Base-by-base conservation (phyloP, 75 land plant genomes). In the Ceratopteris richardii region DNA sequence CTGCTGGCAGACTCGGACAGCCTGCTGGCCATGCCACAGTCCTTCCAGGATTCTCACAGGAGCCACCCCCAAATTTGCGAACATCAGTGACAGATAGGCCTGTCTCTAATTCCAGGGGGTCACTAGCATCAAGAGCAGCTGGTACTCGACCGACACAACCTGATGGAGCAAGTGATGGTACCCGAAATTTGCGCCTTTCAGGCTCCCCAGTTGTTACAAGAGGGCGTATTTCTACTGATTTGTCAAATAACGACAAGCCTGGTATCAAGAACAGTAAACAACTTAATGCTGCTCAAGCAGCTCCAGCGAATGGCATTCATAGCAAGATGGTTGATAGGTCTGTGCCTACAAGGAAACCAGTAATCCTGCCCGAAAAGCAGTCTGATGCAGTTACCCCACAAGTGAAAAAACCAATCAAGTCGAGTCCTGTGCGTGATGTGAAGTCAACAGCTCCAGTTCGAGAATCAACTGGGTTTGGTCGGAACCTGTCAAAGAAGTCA, bases 321-420 rank as follows among this genome's bases (percentile, higher is more conserved):
- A 73, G 62, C 26, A 75, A 82, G 69, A 82, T 85, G 89, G 89
- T 79, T 31, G 89, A 85, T 39, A 68, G 82, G 29, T 76, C 76
- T 1, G 67, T 82, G 18, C 79, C 71, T 63, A 69, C 80, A 75
- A 69, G 86, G 67, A 82, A 72, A 40, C 40, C 74, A 23, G 72
- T 77, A 1, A 80, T 82, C 22, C 73, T 63, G 43, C 80, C 67
- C 30, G 89, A 79, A 50, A 69, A 75, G 1, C 46, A 44, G 46
- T 42, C 30, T 68, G 66, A 54, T 50, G 60, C 24, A n/a, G 19
- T 70, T 9, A 39, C 36, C 26, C 26, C 39, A 2, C 60, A 63
- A 1, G 21, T 20, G 6, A 63, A 54, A 36, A 57, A 17, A 17
- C 62, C 51, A 6, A 70, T 58, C 12, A 77, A 74, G 57, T 66